Conservation (phyloP, 2,329 filamentous ascomycete species). For the Aspergillus ruber region DNA sequence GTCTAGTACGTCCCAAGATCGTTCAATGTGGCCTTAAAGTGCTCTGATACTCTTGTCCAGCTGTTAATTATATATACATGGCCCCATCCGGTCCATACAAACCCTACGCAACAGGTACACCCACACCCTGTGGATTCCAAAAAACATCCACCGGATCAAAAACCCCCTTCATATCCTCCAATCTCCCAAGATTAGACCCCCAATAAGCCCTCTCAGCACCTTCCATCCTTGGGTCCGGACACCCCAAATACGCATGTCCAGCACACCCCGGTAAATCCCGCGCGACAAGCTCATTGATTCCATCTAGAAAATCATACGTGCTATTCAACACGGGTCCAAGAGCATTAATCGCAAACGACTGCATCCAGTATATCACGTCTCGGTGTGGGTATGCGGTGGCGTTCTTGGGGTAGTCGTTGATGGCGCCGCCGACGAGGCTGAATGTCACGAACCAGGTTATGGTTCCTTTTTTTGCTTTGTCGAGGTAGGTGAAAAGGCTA, state of each 20-base stretch:
- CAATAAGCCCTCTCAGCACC: slow-evolving; percentile 50
- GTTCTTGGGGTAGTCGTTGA: slow-evolving; percentile 50
- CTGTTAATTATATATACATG: too few relatives aligned
- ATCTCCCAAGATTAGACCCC: slow-evolving; percentile 44
- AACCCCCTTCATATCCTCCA: slow-evolving; percentile 46
- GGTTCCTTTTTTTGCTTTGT: slow-evolving; percentile 45
- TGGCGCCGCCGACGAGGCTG: slow-evolving; percentile 55
- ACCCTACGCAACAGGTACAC: too few relatives aligned
- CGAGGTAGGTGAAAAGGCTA: slow-evolving; percentile 50
- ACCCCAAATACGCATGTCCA: slow-evolving; percentile 56
- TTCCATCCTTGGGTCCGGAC: slow-evolving; percentile 50
- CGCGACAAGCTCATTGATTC: slow-evolving; percentile 39
- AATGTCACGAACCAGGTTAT: slow-evolving; percentile 58
- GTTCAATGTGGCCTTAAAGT: too few relatives aligned
- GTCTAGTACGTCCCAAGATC: too few relatives aligned
- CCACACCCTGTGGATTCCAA: slow-evolving; percentile 51
- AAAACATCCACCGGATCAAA: slow-evolving; percentile 53
- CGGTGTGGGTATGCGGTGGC: slow-evolving; percentile 59
- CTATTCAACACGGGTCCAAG: slow-evolving; percentile 37
- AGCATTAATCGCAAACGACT: slow-evolving; percentile 54
- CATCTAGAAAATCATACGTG: slow-evolving; percentile 48
- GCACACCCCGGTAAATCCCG: slow-evolving; percentile 27
- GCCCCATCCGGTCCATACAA: too few relatives aligned
- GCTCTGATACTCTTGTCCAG: too few relatives aligned
- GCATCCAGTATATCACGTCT: slow-evolving; percentile 58